A percentile compares a stretch with the other conserved stretches of the same genome.
Conservation (phyloP, 2,329 filamentous ascomycete genomes). For the Fusarium scirpi region DNA sequence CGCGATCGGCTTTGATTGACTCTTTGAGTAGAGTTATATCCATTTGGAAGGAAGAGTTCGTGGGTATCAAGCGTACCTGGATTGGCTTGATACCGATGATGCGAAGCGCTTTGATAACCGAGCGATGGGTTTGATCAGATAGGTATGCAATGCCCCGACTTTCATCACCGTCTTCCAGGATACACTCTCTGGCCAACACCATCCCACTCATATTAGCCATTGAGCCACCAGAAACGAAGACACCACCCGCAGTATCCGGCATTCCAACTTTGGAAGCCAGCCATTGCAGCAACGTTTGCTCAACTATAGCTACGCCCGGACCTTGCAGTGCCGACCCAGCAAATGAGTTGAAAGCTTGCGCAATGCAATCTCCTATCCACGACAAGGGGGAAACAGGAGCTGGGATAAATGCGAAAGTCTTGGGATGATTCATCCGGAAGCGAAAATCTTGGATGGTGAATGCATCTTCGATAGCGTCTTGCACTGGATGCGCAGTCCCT, state of each 20-base stretch:
- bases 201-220: slow-evolving; percentile 30
- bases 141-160: slow-evolving; percentile 6
- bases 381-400: slow-evolving; percentile 5
- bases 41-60: not conserved
- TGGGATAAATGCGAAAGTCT: slow-evolving; percentile 13
- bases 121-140: slow-evolving; percentile 20
- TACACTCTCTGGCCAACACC: slow-evolving; percentile 8
- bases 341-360: slow-evolving; percentile 21
- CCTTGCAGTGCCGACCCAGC: slow-evolving; percentile 16
- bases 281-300: slow-evolving; percentile 18
- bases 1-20: not conserved
- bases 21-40: not conserved
- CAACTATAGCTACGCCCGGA: slow-evolving; percentile 8
- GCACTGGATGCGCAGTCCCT: not conserved
- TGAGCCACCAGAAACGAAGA: slow-evolving; percentile 20
- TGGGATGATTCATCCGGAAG: slow-evolving; percentile 20
- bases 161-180: slow-evolving; percentile 2
- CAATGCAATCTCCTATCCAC: slow-evolving; percentile 13
- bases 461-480: slow-evolving; percentile 7
- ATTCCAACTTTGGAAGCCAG: slow-evolving; percentile 8
- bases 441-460: slow-evolving; percentile 16
- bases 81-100: not conserved
- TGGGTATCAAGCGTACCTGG: slow-evolving; percentile 4
- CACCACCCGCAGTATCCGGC: slow-evolving; percentile 6
- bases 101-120: slow-evolving; percentile 8